Evolutionary conservation across 768 basidiomycete genomes (phyloP), one percentile per base, ranked within the genome.

Genomic region (Trametopsis cervina): DNA sequence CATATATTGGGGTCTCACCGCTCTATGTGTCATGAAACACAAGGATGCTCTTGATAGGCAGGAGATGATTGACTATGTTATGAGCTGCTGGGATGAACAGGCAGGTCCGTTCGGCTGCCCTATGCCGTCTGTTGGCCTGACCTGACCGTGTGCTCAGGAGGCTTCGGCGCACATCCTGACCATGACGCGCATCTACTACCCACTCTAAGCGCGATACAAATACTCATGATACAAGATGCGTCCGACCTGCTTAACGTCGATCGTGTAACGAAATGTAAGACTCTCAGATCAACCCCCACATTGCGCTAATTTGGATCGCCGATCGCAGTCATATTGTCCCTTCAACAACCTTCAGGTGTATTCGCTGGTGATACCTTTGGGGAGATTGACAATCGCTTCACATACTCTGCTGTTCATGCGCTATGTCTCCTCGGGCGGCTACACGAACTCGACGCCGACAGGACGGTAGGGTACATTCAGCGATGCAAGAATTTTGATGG

Each of bases 81-180:
- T 93, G 81, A 84, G 81, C 55, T 99, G 96, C 64, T 98, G 93
- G 92, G 87, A 95, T 59, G 85, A 93, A 10, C 81, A 89, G 66
- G 78, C 81, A 69, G 73, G 56, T 51, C 43, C 46, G 47, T 57
- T 54, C 37, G 27, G 20, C 11, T 44, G 18, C n/a, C 1, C 20
- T 17, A 18, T 27, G 5, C 18, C 20, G 26, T 37, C 29, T 36
- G 23, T 55, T 39, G 33, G 38, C 37, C 48, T 53, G 21, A 54
- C 18, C n/a, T 15, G 18, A 1, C 22, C 37, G 36, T 33, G 17
- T 41, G 20, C 37, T 15, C 57, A 96, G 95, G 95, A 38, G 92
- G 72, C 13, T 99, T 95, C 56, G 89, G 91, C 1, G 85, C 94
- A 20, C 89, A 94, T 61, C 94, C 95, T 0, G 83, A 79, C 20